Conservation (phyloP, 2,329 filamentous ascomycete species). For the Knoxdaviesia capensis region DNA sequence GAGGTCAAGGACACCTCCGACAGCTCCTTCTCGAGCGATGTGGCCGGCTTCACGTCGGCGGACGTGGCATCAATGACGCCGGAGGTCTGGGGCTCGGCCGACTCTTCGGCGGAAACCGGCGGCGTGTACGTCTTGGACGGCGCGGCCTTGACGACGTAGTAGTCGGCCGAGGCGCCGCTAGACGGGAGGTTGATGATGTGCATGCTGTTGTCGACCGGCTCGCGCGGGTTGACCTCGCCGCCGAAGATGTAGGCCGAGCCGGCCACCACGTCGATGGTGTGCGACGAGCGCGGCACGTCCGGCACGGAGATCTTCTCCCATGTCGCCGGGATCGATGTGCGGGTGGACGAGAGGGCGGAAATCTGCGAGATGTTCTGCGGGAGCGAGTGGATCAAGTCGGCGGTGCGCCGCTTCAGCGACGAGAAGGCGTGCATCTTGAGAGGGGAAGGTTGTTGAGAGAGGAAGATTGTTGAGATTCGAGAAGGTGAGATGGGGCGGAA, state of each 20-base stretch:
- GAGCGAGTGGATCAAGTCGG: constrained; percentile 28
- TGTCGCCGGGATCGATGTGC: constrained; percentile 14
- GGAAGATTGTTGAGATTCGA: not conserved
- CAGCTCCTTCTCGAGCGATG: constrained; percentile 13
- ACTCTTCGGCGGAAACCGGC: too few species aligned
- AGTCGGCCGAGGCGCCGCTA: constrained; percentile 36
- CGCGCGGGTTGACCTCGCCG: constrained; percentile 45
- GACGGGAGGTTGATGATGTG: constrained; percentile 43
- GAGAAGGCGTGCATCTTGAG: constrained; percentile 29
- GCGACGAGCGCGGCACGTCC: constrained; percentile 50
- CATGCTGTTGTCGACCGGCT: constrained; percentile 54
- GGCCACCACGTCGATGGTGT: constrained; percentile 41
- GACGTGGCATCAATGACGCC: constrained; percentile 3
- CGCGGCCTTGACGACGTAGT: constrained; percentile 32
- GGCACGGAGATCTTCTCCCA: constrained; percentile 37
- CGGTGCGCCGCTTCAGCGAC: constrained; percentile 32
- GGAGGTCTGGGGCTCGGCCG: not conserved
- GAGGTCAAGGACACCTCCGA: constrained; percentile 20
- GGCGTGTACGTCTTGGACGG: constrained; percentile 6
- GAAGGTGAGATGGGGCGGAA: not conserved
- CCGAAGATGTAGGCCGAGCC: constrained; percentile 50
- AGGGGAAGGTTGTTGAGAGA: not conserved
- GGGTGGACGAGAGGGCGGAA: constrained; percentile 1
- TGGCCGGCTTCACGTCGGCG: constrained; percentile 10
- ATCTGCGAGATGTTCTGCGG: constrained; percentile 21